Evolutionary conservation across 805 yeast species (phyloP).

Genomic region (Candida nonsorbophila): DNA sequence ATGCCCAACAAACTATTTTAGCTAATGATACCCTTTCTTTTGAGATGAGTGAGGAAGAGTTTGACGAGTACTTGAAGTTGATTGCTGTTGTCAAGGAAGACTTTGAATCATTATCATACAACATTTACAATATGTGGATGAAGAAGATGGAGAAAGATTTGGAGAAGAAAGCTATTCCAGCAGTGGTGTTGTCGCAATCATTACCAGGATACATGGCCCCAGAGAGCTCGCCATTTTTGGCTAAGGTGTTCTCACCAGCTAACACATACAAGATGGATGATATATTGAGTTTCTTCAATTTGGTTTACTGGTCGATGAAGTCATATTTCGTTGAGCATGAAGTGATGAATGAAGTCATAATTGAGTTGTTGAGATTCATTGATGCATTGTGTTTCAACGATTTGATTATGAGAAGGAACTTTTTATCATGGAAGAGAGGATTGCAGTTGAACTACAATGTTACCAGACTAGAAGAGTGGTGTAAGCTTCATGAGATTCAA

Average conservation of each 20-base stretch:
- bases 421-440: constrained; percentile 96
- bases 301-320: constrained; percentile 89
- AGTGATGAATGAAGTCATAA: constrained; percentile 77
- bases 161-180: constrained; percentile 90
- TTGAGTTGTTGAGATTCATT: constrained; percentile 77
- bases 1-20: constrained; percentile 87
- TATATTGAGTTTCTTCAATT: constrained; percentile 80
- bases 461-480: constrained; percentile 97
- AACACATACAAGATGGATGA: constrained; percentile 91
- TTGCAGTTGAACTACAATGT: constrained; percentile 94
- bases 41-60: constrained; percentile 87
- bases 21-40: constrained; percentile 74
- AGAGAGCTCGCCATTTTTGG: constrained; percentile 73
- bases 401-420: constrained; percentile 88
- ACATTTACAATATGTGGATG: constrained; percentile 96
- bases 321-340: constrained; percentile 81
- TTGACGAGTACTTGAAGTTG: constrained; percentile 79
- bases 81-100: constrained; percentile 92
- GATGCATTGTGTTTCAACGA: constrained; percentile 95
- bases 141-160: constrained; percentile 86
- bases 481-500: constrained; percentile 85
- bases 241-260: constrained; percentile 72
- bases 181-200: constrained; percentile 90
- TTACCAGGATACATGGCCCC: constrained; percentile 94
- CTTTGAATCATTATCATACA: constrained; percentile 86